A percentile compares a stretch with the other conserved stretches of the same genome.
These are phyloP conservation scores for Cordyceps farinosa DNA, from an alignment of 2,329 filamentous ascomycete species.

Conservation along the genomic window DNA sequence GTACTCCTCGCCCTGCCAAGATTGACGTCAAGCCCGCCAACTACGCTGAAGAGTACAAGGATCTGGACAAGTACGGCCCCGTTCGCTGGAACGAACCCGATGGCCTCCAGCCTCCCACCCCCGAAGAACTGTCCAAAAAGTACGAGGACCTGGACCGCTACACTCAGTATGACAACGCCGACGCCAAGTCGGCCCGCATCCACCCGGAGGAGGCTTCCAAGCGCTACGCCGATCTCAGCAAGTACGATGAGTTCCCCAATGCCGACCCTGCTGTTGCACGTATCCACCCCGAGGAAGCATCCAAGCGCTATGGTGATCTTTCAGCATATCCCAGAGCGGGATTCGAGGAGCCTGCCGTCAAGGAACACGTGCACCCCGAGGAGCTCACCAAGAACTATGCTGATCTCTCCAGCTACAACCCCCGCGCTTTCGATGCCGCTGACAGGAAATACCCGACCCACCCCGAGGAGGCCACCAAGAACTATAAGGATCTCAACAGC, in stretches of 20 bases:
- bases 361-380: slow-evolving; percentile 34
- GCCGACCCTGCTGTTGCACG: slow-evolving; percentile 23
- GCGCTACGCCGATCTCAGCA: slow-evolving; percentile 33
- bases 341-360: slow-evolving; percentile 27
- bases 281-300: slow-evolving; percentile 30
- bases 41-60: slow-evolving; percentile 35
- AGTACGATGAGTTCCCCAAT: slow-evolving; percentile 31
- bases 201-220: slow-evolving; percentile 32
- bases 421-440: slow-evolving; percentile 28
- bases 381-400: slow-evolving; percentile 37
- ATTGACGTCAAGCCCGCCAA: slow-evolving; percentile 30
- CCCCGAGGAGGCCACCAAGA: slow-evolving; percentile 30
- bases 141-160: slow-evolving; percentile 40
- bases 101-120: slow-evolving; percentile 33
- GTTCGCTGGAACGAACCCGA: slow-evolving; percentile 38
- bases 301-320: slow-evolving; percentile 35
- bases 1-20: slow-evolving; percentile 36
- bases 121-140: slow-evolving; percentile 34
- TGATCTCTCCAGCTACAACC: slow-evolving; percentile 41
- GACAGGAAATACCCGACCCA: slow-evolving; percentile 27
- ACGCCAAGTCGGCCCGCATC: slow-evolving; percentile 22
- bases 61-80: slow-evolving; percentile 40
- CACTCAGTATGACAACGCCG: slow-evolving; percentile 22
- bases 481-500: slow-evolving; percentile 26
- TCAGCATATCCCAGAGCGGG: slow-evolving; percentile 30